These are phyloP conservation scores for Elaphomyces granulatus DNA, from an alignment of 495 filamentous ascomycete genomes.

Conservation along the genomic window DNA sequence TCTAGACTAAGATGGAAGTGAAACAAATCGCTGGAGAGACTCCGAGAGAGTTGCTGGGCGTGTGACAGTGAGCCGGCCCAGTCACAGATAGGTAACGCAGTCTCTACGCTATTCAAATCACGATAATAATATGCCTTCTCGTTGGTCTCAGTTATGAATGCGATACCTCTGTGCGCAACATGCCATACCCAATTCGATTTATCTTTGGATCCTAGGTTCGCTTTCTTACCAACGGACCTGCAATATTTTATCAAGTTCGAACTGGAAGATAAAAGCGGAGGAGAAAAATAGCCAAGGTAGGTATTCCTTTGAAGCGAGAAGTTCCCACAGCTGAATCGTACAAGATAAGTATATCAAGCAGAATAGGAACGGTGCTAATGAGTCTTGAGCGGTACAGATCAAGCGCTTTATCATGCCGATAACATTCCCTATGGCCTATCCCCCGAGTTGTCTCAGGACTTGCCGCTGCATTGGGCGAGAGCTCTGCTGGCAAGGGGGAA, in stretches of 20 bases:
- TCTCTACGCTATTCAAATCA: background rate
- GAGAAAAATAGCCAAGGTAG: background rate
- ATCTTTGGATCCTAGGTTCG: slow-evolving; percentile 3
- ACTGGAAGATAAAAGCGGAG: slow-evolving; percentile 4
- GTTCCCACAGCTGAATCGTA: background rate
- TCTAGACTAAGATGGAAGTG: no score
- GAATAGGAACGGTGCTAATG: background rate
- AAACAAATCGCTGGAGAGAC: no score
- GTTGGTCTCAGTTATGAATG: slow-evolving; percentile 4
- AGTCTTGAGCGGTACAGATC: background rate
- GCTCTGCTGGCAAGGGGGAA: no score
- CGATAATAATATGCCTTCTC: background rate
- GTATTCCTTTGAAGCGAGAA: background rate
- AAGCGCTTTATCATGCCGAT: no score
- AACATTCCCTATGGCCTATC: no score
- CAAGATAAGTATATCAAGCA: background rate
- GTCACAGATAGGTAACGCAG: no score
- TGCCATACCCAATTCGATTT: slow-evolving; percentile 4
- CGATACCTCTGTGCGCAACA: slow-evolving; percentile 3
- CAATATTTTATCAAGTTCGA: slow-evolving; percentile 9
- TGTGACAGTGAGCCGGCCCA: no score
- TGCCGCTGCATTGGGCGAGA: no score
- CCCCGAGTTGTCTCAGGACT: no score
- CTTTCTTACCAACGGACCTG: slow-evolving; percentile 6
- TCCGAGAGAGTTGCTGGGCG: no score